Evolutionary conservation across 116 monocot genomes (phyloP), one percentile per base, ranked within the genome.

Genomic region (Iris pallida): DNA sequence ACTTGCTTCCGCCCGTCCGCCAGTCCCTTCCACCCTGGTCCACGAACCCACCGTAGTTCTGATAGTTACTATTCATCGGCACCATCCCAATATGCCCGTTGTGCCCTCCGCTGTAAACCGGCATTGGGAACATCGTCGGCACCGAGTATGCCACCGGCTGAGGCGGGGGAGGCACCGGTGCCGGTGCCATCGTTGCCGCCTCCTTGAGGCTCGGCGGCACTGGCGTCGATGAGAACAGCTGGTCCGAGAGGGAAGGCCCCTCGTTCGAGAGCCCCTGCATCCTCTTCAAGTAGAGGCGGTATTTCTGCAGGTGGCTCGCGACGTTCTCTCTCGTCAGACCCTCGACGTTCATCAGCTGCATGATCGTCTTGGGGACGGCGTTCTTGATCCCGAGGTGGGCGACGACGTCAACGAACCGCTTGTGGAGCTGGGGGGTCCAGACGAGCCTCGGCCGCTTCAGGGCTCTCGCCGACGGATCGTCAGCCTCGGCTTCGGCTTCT

Each of bases 341-440:
- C 52, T 81, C 85, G 48, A 85, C 85, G 59, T 85, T 85, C 85
- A 85, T 85, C 64, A 85, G 57, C 74, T 85, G 74, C 85, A 85
- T 85, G 66, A 85, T 85, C 7, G 85, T 74, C 70, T 85, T 85
- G 12, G 85, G 85, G 54, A 80, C 80, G 1, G 85, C 77, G 72
- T 71, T 80, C 71, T 85, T 85, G 49, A 80, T 73, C 17, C 85
- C 85, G 11, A 85, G 70, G 45, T 78, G 85, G 17, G 80, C 46
- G 20, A 85, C 85, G 30, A 85, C 85, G 11, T 85, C 85, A 0
- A 84, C 84, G 64, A 84, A 84, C 20, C 84, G 54, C 70, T 76
- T 80, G 80, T 84, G 84, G 20, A 84, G 80, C 77, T 80, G 80
- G 12, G 80, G 77, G 11, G 85, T 85, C 85, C 85, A 85, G 4